A percentile compares a stretch with the other conserved stretches of the same genome.
Conservation (phyloP, 73 alveolate species). For the Durusdinium trenchii region DNA sequence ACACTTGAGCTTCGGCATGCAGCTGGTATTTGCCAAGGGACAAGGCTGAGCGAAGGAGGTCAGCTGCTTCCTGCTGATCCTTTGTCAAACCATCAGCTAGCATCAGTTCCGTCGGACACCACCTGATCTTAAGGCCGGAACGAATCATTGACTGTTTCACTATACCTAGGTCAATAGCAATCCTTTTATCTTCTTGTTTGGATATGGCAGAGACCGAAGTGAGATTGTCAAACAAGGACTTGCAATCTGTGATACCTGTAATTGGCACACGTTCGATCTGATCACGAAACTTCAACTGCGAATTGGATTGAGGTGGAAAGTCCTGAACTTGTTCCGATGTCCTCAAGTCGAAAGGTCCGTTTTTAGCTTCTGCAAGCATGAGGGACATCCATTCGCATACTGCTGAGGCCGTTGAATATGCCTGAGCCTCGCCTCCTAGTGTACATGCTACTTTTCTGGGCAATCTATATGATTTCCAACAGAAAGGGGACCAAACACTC, state of each 20-base stretch:
- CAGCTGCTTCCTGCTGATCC: too few species aligned
- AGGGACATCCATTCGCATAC: constrained; percentile 23
- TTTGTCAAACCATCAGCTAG: too few species aligned
- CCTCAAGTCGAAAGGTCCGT: neutral
- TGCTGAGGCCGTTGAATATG: neutral
- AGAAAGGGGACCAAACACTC: neutral
- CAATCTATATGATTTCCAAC: constrained; percentile 27
- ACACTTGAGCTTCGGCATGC: too few species aligned
- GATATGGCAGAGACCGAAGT: neutral
- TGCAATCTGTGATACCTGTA: constrained; percentile 35
- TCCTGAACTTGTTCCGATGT: neutral
- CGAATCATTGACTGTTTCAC: too few species aligned
- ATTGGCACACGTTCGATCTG: neutral
- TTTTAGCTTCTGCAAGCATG: neutral
- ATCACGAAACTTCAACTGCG: neutral
- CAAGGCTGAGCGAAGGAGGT: too few species aligned
- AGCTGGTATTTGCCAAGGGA: too few species aligned
- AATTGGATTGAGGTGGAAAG: neutral
- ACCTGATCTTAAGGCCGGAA: too few species aligned
- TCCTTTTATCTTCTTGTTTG: constrained; percentile 33
- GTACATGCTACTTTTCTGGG: constrained; percentile 29
- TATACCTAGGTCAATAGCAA: too few species aligned
- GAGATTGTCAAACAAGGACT: neutral
- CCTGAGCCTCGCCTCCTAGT: constrained; percentile 59
- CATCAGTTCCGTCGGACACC: too few species aligned